Conservation (phyloP, 352 stramenopile genomes). For the Phytophthora citricola region DNA sequence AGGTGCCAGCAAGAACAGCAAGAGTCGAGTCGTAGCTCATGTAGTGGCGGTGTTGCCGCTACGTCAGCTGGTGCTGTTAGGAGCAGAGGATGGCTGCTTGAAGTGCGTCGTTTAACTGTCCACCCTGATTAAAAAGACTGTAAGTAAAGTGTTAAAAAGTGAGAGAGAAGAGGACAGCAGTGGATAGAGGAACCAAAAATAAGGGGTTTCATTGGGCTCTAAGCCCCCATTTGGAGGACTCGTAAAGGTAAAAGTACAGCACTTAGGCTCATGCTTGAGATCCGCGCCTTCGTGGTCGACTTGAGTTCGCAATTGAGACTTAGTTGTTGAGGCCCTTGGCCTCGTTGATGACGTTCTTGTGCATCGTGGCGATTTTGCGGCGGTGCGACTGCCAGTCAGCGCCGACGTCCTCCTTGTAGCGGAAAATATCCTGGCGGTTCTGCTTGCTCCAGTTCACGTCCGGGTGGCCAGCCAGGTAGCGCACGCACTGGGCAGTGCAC, state of each 20-base stretch:
- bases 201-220: constrained; percentile 30
- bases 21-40: constrained; percentile 52
- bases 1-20: constrained; percentile 41
- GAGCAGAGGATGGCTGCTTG: constrained; percentile 70
- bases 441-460: constrained; percentile 85
- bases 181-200: constrained; percentile 21
- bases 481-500: constrained; percentile 78
- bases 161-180: background rate
- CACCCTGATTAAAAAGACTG: constrained; percentile 9
- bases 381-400: constrained; percentile 82
- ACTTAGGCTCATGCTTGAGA: constrained; percentile 11
- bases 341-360: constrained; percentile 86
- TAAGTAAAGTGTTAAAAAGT: constrained; percentile 14
- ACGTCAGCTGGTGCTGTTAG: constrained; percentile 66
- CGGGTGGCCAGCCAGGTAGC: constrained; percentile 72
- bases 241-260: constrained; percentile 42
- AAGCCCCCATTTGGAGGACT: constrained; percentile 8
- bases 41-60: constrained; percentile 61
- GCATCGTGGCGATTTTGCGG: constrained; percentile 66
- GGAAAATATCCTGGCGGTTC: constrained; percentile 75
- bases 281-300: constrained; percentile 12
- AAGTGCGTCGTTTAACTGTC: constrained; percentile 46
- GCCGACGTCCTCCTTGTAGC: constrained; percentile 67
- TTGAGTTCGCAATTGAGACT: constrained; percentile 6
- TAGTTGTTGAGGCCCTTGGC: constrained; percentile 74